Percentiles rank a stretch among this genome's conserved stretches.
phyloP scores from a whole-genome alignment of 2,329 filamentous ascomycete species.

The Metarhizium album region DNA sequence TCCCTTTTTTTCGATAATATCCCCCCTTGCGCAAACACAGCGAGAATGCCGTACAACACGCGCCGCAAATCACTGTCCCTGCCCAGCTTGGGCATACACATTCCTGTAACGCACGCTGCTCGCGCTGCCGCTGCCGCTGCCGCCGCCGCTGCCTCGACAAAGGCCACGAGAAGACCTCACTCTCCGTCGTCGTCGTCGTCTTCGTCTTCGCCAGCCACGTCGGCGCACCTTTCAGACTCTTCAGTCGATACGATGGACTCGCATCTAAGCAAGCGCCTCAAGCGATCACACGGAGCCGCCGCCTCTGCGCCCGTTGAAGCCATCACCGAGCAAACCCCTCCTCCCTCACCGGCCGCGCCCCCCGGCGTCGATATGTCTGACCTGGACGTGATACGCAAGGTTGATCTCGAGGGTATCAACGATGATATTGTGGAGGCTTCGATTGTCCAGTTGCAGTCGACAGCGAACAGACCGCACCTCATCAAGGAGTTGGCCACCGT shows the following conservation, averaged over 20 bases:
- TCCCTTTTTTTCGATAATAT: not conserved
- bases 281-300: constrained; percentile 56
- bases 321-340: constrained; percentile 69
- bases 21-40: not conserved
- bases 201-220: constrained; percentile 17
- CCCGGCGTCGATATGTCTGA: constrained; percentile 19
- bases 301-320: constrained; percentile 46
- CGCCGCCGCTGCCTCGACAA: constrained; percentile 32
- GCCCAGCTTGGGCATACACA: constrained; percentile 82
- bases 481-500: constrained; percentile 86
- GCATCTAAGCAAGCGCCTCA: constrained; percentile 55
- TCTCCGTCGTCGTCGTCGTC: constrained; percentile 20
- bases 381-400: constrained; percentile 15
- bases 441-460: constrained; percentile 78
- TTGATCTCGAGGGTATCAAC: constrained; percentile 71
- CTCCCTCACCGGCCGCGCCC: constrained; percentile 25
- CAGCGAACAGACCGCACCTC: constrained; percentile 83
- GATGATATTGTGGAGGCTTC: constrained; percentile 93
- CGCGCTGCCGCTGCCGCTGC: constrained; percentile 41
- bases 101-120: constrained; percentile 57
- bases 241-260: constrained; percentile 21
- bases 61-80: constrained; percentile 91
- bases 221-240: constrained; percentile 14
- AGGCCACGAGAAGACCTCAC: constrained; percentile 19
- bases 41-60: constrained; percentile 83